A percentile compares a stretch with the other conserved stretches of the same genome.
Conservation (phyloP, 2,329 filamentous ascomycete genomes). For the Pseudogymnoascus sp. region DNA sequence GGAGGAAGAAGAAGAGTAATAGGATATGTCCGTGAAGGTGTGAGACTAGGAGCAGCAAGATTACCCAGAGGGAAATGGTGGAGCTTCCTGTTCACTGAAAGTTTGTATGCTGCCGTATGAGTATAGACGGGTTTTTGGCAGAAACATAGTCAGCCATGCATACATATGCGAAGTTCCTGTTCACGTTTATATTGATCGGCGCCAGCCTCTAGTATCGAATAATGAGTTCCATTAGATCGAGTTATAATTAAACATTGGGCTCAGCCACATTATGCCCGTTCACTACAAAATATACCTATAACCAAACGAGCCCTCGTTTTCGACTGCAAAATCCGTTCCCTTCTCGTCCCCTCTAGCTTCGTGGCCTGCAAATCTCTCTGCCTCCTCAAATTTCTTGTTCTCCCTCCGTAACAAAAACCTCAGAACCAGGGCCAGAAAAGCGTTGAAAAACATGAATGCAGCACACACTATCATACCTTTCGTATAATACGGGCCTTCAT, state of each 20-base stretch:
- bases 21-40: not conserved
- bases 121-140: not conserved
- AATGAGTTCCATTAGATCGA: not conserved
- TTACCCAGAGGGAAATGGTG: not conserved
- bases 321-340: not conserved
- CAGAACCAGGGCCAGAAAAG: conserved; percentile 43
- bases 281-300: not conserved
- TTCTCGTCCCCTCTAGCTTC: not conserved
- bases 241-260: not conserved
- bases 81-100: not conserved
- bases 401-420: conserved; percentile 49
- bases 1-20: not conserved
- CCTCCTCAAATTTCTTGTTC: conserved; percentile 50
- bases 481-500: conserved; percentile 38
- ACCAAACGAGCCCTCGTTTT: not conserved
- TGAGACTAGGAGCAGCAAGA: not conserved
- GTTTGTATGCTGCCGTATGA: not conserved
- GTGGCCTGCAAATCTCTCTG: conserved; percentile 15
- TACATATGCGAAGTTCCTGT: not conserved
- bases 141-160: not conserved
- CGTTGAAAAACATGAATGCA: conserved; percentile 53
- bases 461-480: conserved; percentile 55
- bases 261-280: too few species aligned
- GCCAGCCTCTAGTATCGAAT: not conserved
- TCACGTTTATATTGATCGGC: not conserved